Conservation (phyloP, 768 basidiomycete genomes). For the Mycena pura region DNA sequence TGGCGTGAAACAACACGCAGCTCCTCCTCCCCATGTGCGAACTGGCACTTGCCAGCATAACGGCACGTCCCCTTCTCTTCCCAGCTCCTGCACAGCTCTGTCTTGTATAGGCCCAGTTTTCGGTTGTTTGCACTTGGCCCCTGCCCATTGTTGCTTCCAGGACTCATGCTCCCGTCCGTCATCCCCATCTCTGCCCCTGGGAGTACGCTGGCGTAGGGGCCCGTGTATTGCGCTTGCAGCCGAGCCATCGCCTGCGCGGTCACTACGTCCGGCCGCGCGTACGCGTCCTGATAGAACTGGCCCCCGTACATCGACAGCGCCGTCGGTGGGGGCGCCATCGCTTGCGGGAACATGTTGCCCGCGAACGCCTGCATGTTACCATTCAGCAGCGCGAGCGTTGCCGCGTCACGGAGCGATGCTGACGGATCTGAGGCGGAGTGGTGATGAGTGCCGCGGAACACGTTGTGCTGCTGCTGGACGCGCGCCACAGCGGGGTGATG, state of each 20-base stretch:
- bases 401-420: conserved; percentile 73
- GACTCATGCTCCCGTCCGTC: conserved; percentile 48
- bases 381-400: conserved; percentile 68
- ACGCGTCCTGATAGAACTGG: conserved; percentile 76
- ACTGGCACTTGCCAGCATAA: conserved; percentile 90
- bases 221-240: conserved; percentile 69
- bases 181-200: conserved; percentile 38
- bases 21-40: conserved; percentile 92
- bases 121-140: conserved; percentile 92
- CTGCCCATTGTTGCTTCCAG: conserved; percentile 50
- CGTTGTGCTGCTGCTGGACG: conserved; percentile 80
- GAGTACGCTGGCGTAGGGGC: conserved; percentile 50
- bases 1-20: conserved; percentile 84
- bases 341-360: conserved; percentile 59
- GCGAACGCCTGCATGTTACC: conserved; percentile 63
- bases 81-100: conserved; percentile 89
- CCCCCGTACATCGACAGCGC: conserved; percentile 70
- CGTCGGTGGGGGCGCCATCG: conserved; percentile 49
- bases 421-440: conserved; percentile 87
- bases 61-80: conserved; percentile 89
- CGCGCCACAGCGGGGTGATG: conserved; percentile 73
- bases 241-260: conserved; percentile 65
- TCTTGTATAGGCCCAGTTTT: conserved; percentile 91
- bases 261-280: conserved; percentile 56
- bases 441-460: conserved; percentile 77